phyloP scores from a whole-genome alignment of 176 grass and related monocot species.

The Aechmea fasciata region DNA sequence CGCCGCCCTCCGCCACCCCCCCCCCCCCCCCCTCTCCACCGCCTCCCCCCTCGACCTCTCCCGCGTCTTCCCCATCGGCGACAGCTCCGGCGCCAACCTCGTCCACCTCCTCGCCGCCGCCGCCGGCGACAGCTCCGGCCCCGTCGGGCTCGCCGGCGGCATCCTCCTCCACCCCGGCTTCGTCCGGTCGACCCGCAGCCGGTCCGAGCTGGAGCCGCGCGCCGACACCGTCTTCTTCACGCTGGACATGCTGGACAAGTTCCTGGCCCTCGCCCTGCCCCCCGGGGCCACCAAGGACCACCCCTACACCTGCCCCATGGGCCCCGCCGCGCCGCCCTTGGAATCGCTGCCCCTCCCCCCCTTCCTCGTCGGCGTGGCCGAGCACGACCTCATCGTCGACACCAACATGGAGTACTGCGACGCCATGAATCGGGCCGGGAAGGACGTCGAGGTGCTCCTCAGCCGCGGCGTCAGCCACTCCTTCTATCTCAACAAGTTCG shows the following conservation, averaged over 20 bases:
- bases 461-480: slow-evolving; percentile 61
- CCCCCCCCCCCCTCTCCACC: slow-evolving; percentile 25
- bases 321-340: slow-evolving; percentile 37
- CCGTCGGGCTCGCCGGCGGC: slow-evolving; percentile 52
- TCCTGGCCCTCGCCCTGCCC: slow-evolving; percentile 41
- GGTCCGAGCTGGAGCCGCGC: slow-evolving; percentile 47
- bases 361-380: slow-evolving; percentile 57
- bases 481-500: slow-evolving; percentile 94
- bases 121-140: slow-evolving; percentile 23
- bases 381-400: slow-evolving; percentile 63
- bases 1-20: slow-evolving; percentile 42
- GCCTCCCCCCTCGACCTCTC: slow-evolving; percentile 27
- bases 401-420: slow-evolving; percentile 79
- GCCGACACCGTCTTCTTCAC: slow-evolving; percentile 73
- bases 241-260: slow-evolving; percentile 81
- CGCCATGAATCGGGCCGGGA: slow-evolving; percentile 43
- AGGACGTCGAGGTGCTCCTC: slow-evolving; percentile 64
- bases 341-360: slow-evolving; percentile 48
- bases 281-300: slow-evolving; percentile 71
- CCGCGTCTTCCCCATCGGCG: slow-evolving; percentile 67
- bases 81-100: slow-evolving; percentile 86
- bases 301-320: slow-evolving; percentile 80
- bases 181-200: slow-evolving; percentile 56
- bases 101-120: slow-evolving; percentile 40
- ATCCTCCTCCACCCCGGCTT: slow-evolving; percentile 72